Conservation (phyloP, 371 early-diverging fungal species). For the Cokeromyces recurvatus region DNA sequence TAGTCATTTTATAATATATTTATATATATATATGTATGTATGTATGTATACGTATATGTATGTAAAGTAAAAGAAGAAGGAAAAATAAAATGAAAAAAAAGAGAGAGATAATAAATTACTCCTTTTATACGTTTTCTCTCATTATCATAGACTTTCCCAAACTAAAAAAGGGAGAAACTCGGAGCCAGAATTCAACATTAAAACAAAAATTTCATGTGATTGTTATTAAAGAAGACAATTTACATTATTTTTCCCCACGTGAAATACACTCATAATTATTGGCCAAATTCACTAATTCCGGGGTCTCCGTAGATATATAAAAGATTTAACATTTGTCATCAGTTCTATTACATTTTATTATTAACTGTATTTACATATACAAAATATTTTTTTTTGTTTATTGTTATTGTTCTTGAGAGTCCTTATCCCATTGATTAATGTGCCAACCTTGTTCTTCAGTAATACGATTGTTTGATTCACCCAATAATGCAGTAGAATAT, state of each 20-base stretch:
- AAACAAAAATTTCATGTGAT: constrained; percentile 9
- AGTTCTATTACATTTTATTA: too few relatives aligned
- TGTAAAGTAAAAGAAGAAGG: too few relatives aligned
- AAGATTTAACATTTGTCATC: too few relatives aligned
- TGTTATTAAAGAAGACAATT: neutral
- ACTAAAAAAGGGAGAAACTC: constrained; percentile 5
- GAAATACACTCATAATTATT: constrained; percentile 5
- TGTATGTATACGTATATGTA: too few relatives aligned
- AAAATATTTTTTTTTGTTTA: too few relatives aligned
- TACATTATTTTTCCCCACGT: constrained; percentile 5
- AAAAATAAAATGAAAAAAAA: constrained; percentile 3
- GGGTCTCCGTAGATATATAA: too few relatives aligned
- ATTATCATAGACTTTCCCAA: neutral
- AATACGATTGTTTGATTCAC: constrained; percentile 36
- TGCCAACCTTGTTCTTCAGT: constrained; percentile 27
- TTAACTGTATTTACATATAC: too few relatives aligned
- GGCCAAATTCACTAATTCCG: too few relatives aligned
- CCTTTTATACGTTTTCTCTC: neutral
- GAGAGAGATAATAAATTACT: neutral
- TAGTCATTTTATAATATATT: constrained; percentile 9
- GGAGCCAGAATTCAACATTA: constrained; percentile 6
- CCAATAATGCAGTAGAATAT: constrained; percentile 39
- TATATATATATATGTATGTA: too few relatives aligned
- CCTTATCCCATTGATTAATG: constrained; percentile 29
- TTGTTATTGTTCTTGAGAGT: too few relatives aligned